A percentile compares a stretch with the other conserved stretches of the same genome.
phyloP scores from a whole-genome alignment of 306 rosid genomes.

The Corylus americana region DNA sequence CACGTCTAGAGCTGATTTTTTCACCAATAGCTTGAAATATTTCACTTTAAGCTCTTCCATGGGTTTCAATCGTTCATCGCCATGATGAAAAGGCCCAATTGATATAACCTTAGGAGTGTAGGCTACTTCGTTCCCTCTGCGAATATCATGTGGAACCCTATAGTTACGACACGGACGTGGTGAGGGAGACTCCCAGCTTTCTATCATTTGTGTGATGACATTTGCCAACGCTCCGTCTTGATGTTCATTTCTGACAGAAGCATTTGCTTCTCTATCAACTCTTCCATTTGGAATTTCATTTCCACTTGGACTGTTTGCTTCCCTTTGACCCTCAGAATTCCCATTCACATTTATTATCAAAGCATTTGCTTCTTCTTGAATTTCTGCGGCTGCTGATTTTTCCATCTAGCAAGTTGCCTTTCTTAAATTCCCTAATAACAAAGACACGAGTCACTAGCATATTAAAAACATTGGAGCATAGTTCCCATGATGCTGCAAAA shows the following conservation, averaged over 20 bases:
- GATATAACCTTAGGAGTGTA: slow-evolving; percentile 3
- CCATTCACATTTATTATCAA: not conserved
- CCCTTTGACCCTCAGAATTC: no score
- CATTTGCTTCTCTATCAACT: not conserved
- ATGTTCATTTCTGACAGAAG: not conserved
- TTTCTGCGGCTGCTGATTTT: no score
- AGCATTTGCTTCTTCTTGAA: not conserved
- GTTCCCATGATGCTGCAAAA: no score
- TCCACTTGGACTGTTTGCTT: not conserved
- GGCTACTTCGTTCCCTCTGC: not conserved
- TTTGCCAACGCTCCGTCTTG: not conserved
- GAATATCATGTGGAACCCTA: not conserved
- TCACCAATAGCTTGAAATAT: not conserved
- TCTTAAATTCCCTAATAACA: no score
- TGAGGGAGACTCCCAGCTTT: not conserved
- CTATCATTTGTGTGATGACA: not conserved
- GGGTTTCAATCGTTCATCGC: not conserved
- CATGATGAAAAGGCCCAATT: slow-evolving; percentile 15
- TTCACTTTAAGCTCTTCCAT: slow-evolving; percentile 1
- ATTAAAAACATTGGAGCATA: no score
- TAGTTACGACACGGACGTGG: not conserved
- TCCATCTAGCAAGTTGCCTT: not conserved
- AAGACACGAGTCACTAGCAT: no score
- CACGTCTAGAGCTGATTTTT: not conserved
- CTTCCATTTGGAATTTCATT: not conserved